Base-by-base conservation (phyloP, 2,329 filamentous ascomycete species). In the Arthrobotrys sinensis region DNA sequence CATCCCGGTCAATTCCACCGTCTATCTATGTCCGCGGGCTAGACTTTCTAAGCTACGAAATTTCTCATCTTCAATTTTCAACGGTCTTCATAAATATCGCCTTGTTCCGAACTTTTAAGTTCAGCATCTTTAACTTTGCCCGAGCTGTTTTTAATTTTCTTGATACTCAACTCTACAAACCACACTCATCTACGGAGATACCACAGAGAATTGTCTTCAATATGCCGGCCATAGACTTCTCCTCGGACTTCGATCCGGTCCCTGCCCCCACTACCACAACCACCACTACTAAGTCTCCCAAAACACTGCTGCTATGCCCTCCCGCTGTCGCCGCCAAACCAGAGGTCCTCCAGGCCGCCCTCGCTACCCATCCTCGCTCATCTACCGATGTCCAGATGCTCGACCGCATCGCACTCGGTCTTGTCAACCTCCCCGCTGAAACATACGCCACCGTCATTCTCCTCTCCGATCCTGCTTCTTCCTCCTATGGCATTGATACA, bases 341-440 rank as follows among this genome's bases (percentile, higher is more conserved):
- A 81, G 91, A 93, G 81, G 90, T 90, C 82, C 88, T 98, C 80
- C 89, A 90, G 80, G 86, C 87, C 81, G 87, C 96, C 79, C 89
- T 97, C 82, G 87, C 90, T 76, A 87, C 90, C 72, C 90, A 96
- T 84, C 75, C 75, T 19, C 91, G 93, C 83, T 86, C 88, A 80
- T 87, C 88, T 53, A 95, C 94, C 79, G 96, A 99, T 83, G 88
- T 99, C 66, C 96, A 98, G 85, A 99, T 99, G 96, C 92, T 99
- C 79, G 96, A 99, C 86, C 93, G 96, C 64, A 89, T 99, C 46
- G 90, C 92, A 1, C 89, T 92, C 40, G 93, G 93, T 79, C 87
- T 97, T 43, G 93, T 96, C 72, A 87, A 90, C 6, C 90, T 99
- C 0, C 92, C 94, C 0, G 81, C 89, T 67, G 86, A 89, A 60